Conservation (phyloP, 768 basidiomycete genomes). For the Cystofilobasidium ferigula region DNA sequence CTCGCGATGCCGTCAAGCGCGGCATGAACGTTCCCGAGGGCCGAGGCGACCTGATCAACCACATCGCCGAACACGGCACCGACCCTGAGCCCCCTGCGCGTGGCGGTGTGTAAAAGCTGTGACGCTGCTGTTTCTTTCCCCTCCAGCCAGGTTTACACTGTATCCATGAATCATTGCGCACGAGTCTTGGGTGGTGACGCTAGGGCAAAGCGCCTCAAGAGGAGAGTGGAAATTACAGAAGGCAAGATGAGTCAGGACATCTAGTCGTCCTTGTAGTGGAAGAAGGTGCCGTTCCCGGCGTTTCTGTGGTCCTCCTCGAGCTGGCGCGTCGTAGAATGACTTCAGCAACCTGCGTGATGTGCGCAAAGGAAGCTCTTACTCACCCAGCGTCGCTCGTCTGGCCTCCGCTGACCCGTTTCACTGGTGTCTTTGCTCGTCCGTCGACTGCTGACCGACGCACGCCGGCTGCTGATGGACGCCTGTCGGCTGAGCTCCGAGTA, state of each 20-base stretch:
- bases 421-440: background rate
- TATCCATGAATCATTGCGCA: no score
- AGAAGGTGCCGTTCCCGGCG: background rate
- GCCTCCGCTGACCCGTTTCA: background rate
- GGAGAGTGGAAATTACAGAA: no score
- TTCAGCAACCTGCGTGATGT: no score
- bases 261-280: background rate
- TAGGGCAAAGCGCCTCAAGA: no score
- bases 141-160: no score
- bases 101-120: no score
- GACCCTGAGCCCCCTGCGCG: background rate
- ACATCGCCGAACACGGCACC: background rate
- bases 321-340: background rate
- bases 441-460: background rate
- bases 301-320: background rate
- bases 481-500: background rate
- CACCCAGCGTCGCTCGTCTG: background rate
- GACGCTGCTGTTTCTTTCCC: no score
- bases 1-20: slow-evolving; percentile 1
- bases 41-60: background rate
- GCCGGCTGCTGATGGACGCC: background rate
- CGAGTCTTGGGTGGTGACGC: no score
- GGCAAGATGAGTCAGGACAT: no score
- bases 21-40: slow-evolving; percentile 1
- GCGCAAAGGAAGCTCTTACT: background rate